Evolutionary conservation across 495 filamentous ascomycete genomes (phyloP).

Genomic region (Monascus purpureus): DNA sequence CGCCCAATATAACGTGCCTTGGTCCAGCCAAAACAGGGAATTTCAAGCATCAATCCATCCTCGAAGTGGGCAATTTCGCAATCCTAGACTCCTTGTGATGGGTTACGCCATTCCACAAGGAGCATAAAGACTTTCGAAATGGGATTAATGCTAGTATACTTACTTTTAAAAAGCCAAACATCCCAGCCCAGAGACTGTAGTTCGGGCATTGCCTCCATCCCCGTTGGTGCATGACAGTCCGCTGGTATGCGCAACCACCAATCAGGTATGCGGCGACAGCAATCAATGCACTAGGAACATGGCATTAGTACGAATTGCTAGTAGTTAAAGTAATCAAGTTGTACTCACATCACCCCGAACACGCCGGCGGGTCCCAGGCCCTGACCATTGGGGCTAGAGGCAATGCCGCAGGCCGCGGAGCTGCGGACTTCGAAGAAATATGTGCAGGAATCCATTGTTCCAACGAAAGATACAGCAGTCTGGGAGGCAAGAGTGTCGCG

Average conservation of each 20-base stretch:
- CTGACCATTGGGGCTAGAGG: conserved; percentile 42
- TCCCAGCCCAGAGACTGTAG: conserved; percentile 83
- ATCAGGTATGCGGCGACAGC: conserved; percentile 78
- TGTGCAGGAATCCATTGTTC: conserved; percentile 76
- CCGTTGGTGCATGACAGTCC: conserved; percentile 85
- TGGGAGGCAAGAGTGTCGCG: conserved; percentile 47
- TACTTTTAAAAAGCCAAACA: conserved; percentile 73
- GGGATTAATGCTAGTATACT: conserved; percentile 27
- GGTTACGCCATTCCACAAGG: conserved; percentile 8
- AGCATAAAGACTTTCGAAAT: conserved; percentile 14
- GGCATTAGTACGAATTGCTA: conserved; percentile 5
- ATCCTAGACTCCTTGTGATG: conserved; percentile 12
- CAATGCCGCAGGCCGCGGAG: conserved; percentile 63
- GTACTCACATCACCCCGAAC: conserved; percentile 76
- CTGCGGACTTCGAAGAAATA: conserved; percentile 96
- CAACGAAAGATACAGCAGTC: conserved; percentile 65
- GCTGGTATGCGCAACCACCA: conserved; percentile 89
- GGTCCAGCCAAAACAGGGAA: conserved; percentile 16
- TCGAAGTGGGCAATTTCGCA: conserved; percentile 17
- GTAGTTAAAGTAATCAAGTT: background rate
- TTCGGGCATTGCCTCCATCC: conserved; percentile 96
- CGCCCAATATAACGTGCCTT: conserved; percentile 4
- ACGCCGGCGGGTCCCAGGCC: conserved; percentile 75
- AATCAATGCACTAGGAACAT: conserved; percentile 38
- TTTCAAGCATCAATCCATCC: conserved; percentile 17